Base-by-base conservation (phyloP, 2,329 filamentous ascomycete species). In the Pseudogymnoascus sp. region DNA sequence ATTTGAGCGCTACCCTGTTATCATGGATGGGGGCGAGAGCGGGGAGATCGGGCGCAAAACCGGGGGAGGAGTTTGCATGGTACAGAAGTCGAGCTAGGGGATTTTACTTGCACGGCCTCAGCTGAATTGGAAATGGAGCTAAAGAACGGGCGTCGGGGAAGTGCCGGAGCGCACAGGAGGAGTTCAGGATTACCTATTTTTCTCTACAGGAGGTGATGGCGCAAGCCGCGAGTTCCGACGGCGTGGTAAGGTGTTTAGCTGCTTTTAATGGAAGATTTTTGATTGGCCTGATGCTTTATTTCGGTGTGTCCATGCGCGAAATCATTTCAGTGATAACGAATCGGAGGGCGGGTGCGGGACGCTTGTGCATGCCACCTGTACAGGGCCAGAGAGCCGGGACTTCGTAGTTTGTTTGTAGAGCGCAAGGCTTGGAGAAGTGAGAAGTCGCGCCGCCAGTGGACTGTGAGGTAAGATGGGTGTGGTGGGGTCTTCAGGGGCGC, bases 31-130 rank as follows among this genome's bases (percentile, higher is more conserved):
- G 14, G 38, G 38, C 7, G 59, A 38, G 35, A 41, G 38, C 59
- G 59, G 59, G 35, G 38, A 40, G 33, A 28, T 60, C 38, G 59
- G 59, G 59, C 33, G 35, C 14, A 60, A 60, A 41, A 38, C 59
- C 35, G 59, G 59, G 38, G 59, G 59, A n/a, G 59, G 35, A 26
- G 59, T 60, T 31, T 60, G 59, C 59, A 60, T 60, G 59, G 59
- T 60, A 16, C 33, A 40, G 59, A 60, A 60, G 3, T 33, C 28
- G 16, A 56, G n/a, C 50, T 56, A 56, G 22, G 16, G 28, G 50
- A 8, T 33, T 56, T 10, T 10, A 19, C 11, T 33, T 33, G 16
- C 16, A 35, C 26, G 46, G 16, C 28, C 22, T 56, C 50, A 56
- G 50, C 50, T 56, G 28, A 3, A 22, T 56, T 19, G n/a, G 50